A percentile compares a stretch with the other conserved stretches of the same genome.
Evolutionary conservation across 2,329 filamentous ascomycete genomes (phyloP).

Genomic region (Fusarium sp.): DNA sequence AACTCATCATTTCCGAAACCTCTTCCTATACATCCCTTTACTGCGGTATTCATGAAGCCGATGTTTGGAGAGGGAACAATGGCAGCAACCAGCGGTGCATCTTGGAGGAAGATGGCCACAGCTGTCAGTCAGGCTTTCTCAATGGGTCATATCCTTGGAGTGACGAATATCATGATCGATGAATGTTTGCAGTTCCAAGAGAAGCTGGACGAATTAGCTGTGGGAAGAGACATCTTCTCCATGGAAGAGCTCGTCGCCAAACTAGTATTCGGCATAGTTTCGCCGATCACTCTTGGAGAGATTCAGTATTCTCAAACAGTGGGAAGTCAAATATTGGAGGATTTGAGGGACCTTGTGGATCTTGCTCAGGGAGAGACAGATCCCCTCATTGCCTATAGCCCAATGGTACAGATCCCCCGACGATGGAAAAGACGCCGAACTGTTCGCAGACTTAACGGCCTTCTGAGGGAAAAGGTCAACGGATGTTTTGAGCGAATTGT

Average conservation of each 20-base stretch:
- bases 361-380: neutral
- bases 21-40: neutral
- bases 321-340: slow-evolving; percentile 1
- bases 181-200: neutral
- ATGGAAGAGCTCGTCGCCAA: slow-evolving; percentile 6
- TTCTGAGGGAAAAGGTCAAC: neutral
- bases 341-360: slow-evolving; percentile 3
- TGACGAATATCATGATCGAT: slow-evolving; percentile 6
- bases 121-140: slow-evolving; percentile 17
- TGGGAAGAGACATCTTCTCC: slow-evolving; percentile 4
- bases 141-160: neutral
- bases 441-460: neutral
- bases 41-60: neutral
- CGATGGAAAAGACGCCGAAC: slow-evolving; percentile 7
- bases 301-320: neutral
- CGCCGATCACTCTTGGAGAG: neutral
- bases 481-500: neutral
- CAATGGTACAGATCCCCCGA: neutral
- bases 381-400: slow-evolving; percentile 1
- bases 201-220: neutral
- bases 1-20: neutral
- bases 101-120: slow-evolving; percentile 4
- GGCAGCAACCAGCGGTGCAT: neutral
- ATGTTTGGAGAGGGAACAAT: slow-evolving; percentile 1
- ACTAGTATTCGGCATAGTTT: neutral